A percentile compares a stretch with the other conserved stretches of the same genome.
Evolutionary conservation across 2,329 filamentous ascomycete species (phyloP).

Genomic region (Fusarium scirpi): DNA sequence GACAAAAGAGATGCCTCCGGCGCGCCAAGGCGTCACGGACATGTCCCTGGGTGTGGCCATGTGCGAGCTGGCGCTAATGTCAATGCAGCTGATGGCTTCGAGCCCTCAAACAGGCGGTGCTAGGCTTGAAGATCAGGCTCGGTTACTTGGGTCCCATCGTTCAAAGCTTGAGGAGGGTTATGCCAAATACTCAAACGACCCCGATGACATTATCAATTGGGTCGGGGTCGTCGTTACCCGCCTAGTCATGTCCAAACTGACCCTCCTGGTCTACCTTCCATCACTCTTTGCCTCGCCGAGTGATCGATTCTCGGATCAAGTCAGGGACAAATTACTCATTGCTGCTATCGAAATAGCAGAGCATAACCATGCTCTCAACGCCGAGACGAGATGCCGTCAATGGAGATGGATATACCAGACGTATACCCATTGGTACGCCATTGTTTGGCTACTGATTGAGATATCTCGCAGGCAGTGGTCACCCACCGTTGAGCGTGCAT

Average conservation of each 20-base stretch:
- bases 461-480: conserved; percentile 60
- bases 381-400: conserved; percentile 60
- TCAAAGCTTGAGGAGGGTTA: conserved; percentile 57
- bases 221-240: conserved; percentile 54
- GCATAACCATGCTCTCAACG: conserved; percentile 66
- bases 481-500: conserved; percentile 60
- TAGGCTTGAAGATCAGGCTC: conserved; percentile 56
- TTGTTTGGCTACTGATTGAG: conserved; percentile 67
- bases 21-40: conserved; percentile 66
- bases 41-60: conserved; percentile 58
- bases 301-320: conserved; percentile 53
- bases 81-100: conserved; percentile 54
- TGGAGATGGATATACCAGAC: conserved; percentile 72
- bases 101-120: conserved; percentile 45
- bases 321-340: conserved; percentile 60
- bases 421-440: conserved; percentile 70
- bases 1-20: conserved; percentile 59
- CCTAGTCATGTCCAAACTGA: conserved; percentile 66
- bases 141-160: conserved; percentile 60
- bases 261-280: conserved; percentile 66
- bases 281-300: conserved; percentile 58
- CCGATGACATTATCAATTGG: conserved; percentile 53
- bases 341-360: conserved; percentile 67
- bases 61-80: conserved; percentile 52
- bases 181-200: conserved; percentile 53